These are phyloP conservation scores for Melampsora americana DNA, from an alignment of 1,284 basidiomycete species.

Conservation along the genomic window DNA sequence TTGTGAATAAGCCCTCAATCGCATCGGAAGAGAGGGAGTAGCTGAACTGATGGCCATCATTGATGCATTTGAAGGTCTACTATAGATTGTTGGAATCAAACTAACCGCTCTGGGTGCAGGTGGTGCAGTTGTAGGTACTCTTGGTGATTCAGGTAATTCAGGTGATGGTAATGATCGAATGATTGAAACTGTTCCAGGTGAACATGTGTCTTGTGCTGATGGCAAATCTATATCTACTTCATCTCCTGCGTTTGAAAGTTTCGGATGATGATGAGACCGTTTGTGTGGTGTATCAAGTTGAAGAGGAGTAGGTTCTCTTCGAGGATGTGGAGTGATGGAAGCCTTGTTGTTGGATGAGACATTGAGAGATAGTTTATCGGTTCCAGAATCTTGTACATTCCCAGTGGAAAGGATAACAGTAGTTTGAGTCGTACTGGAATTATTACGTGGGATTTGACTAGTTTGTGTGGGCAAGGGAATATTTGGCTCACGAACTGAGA, in stretches of 20 bases:
- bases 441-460: too few species aligned
- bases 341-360: not conserved
- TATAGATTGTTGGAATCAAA: not conserved
- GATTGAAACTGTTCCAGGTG: not conserved
- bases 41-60: conserved; percentile 6
- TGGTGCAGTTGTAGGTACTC: not conserved
- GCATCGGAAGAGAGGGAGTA: conserved; percentile 13
- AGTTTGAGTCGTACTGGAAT: too few species aligned
- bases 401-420: too few species aligned
- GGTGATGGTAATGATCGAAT: conserved; percentile 8
- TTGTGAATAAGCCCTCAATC: conserved; percentile 33
- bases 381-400: too few species aligned
- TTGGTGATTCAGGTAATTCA: not conserved
- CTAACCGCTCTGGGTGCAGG: not conserved
- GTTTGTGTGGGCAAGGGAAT: too few species aligned
- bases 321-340: not conserved
- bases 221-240: not conserved
- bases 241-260: not conserved
- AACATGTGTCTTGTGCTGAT: not conserved
- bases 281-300: too few species aligned
- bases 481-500: not conserved
- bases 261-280: not conserved
- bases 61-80: conserved; percentile 16
- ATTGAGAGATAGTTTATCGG: too few species aligned
- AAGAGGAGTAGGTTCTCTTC: too few species aligned